Evolutionary conservation across 345 rosid genomes (phyloP).

Genomic region (Sonneratia caseolaris): DNA sequence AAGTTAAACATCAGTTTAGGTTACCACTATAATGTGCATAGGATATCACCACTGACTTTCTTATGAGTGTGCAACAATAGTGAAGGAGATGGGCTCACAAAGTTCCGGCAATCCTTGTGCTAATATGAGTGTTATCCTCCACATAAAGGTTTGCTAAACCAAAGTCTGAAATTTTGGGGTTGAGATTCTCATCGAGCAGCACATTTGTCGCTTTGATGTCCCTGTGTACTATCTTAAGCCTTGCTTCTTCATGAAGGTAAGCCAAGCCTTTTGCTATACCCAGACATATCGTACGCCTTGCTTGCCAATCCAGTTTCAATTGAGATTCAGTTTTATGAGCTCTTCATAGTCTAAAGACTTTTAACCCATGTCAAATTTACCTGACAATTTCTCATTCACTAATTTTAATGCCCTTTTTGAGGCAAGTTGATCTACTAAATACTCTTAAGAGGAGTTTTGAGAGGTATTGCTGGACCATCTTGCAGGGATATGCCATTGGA

Average conservation of each 20-base stretch:
- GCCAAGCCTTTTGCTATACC: slow-evolving; percentile 29
- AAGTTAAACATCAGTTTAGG: neutral
- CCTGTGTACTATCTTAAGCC: slow-evolving; percentile 13
- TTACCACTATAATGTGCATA: neutral
- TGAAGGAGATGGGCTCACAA: slow-evolving; percentile 23
- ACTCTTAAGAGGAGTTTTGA: no score
- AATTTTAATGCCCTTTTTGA: no score
- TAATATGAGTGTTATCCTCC: slow-evolving; percentile 10
- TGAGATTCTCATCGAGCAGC: slow-evolving; percentile 3
- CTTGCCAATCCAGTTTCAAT: slow-evolving; percentile 14
- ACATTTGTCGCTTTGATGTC: slow-evolving; percentile 12
- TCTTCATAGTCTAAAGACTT: no score
- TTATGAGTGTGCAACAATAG: neutral
- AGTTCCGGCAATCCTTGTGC: slow-evolving; percentile 38
- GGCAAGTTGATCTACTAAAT: no score
- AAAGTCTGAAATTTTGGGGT: slow-evolving; percentile 11
- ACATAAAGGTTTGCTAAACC: slow-evolving; percentile 7
- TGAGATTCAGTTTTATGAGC: no score
- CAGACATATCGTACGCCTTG: slow-evolving; percentile 22
- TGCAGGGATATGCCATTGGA: no score
- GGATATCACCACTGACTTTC: no score
- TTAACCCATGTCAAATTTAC: no score
- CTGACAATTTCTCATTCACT: no score
- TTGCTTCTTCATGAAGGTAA: slow-evolving; percentile 30
- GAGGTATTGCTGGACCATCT: no score